Evolutionary conservation across 441 rosid genomes (phyloP), one percentile per base, ranked within the genome.

Genomic region (Euphorbia corollata): DNA sequence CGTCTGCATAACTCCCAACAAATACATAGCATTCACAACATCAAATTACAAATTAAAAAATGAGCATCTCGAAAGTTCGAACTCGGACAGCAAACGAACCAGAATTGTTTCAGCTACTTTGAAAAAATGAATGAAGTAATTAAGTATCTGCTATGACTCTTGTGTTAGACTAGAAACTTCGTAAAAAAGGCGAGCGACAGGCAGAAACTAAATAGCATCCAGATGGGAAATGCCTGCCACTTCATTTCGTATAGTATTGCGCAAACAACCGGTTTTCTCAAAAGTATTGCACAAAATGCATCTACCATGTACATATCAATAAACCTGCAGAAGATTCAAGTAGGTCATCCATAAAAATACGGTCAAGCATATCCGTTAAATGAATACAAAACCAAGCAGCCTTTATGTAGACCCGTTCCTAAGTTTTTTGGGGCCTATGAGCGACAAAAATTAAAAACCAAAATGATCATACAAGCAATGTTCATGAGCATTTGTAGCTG

Each of bases 201-300:
- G 65, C 76, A 78, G 82, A 71, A 68, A 65, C 48, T 63, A 47
- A 64, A 72, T 59, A 80, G 39, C 1, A 13, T 45, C 50, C 16
- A 45, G 11, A 2, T 2, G 50, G 32, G 4, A 45, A 13, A 45
- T 5, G 16, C 50, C 50, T 45, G 50, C 50, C 50, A 45, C 71
- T 68, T 67, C 68, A 50, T 70, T 76, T 19, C 70, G 24, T 67
- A 66, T 69, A 65, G 45, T 51, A 22, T 39, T 58, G 20, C 38
- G 4, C 36, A 41, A 71, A 67, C 16, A 23, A 16, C 20, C 41
- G 57, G 43, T 23, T 57, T 56, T 64, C 32, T 47, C 23, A 20
- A 11, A 16, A 36, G 60, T 58, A 16, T 53, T 65, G 30, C 60
- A 24, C 55, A 59, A 15, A 41, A 41, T 13, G 23, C 56, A 73